A percentile compares a stretch with the other conserved stretches of the same genome.
These are phyloP conservation scores for Lactarius sanguifluus DNA, from an alignment of 768 basidiomycete genomes.

Conservation along the genomic window DNA sequence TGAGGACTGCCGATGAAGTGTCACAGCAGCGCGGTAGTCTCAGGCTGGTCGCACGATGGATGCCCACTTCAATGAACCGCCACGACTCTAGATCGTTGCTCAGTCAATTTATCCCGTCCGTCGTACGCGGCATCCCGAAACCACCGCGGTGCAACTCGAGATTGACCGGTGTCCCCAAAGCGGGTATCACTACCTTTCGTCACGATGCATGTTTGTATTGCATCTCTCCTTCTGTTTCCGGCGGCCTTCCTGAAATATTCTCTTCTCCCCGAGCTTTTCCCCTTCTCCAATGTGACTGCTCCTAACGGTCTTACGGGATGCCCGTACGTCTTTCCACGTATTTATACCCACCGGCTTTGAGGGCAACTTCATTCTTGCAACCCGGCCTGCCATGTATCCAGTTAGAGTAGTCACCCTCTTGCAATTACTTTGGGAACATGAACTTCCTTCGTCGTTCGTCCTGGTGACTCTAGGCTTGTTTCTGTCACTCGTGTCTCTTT, in stretches of 20 bases:
- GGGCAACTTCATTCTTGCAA: constrained; percentile 3
- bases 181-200: no score
- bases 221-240: no score
- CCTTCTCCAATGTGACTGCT: constrained; percentile 3
- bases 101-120: no score
- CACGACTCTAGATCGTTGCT: no score
- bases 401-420: constrained; percentile 43
- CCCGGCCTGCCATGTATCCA: constrained; percentile 40
- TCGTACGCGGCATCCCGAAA: no score
- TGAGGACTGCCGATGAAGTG: constrained; percentile 7
- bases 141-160: no score
- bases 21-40: constrained; percentile 1
- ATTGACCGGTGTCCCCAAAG: no score
- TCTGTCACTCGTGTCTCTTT: constrained; percentile 18
- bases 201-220: no score
- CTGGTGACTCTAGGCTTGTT: constrained; percentile 33
- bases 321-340: constrained; percentile 3
- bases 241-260: constrained; percentile 10
- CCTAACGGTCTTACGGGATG: not conserved
- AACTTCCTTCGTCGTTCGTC: constrained; percentile 23
- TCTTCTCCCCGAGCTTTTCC: not conserved
- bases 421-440: constrained; percentile 20
- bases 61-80: no score
- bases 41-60: not conserved
- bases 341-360: constrained; percentile 7